Evolutionary conservation across 2,329 filamentous ascomycete genomes (phyloP), one percentile per base, ranked within the genome.

Genomic region (Monosporascus sp.): DNA sequence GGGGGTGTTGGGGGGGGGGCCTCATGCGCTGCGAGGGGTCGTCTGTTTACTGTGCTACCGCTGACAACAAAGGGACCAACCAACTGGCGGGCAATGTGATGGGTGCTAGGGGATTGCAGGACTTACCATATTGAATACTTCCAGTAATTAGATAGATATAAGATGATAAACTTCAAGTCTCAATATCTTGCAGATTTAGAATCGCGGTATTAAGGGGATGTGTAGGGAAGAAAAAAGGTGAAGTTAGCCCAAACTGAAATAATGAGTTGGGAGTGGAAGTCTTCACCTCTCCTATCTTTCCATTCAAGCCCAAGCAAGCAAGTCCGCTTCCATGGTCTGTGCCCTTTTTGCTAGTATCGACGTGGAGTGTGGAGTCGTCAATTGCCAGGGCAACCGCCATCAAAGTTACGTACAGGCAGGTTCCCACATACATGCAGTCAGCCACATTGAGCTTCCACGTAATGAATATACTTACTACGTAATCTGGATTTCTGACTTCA

Each of bases 361-460:
- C 49, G 36, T 31, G 47, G 36, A 20, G 24, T 24, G 18, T 37
- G 50, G 45, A 36, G 37, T 18, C 36, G 24, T 47, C 42, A 47
- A 57, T 65, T 70, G 68, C 66, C 68, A 60, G 67, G 68, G 65
- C 65, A 68, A 68, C 65, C 50, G 41, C 45, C 3, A 48, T 7
- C n/a, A 42, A n/a, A 1, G 14, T 11, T 42, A 42, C 2, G 7
- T 9, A 31, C 27, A 31, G 27, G 9, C 9, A 14, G 9, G 27
- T 31, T 11, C 27, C 27, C 9, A 31, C 27, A 14, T 9, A 27
- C 24, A 27, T 27, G 25, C 11, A 31, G 9, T 5, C 27, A 31
- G 9, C 27, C 27, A 31, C 27, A 11, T 11, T 11, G 9, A 31
- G 27, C 9, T 11, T 31, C 27, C 27, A 31, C 3, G 8, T 9